These are phyloP conservation scores for Teratosphaeria pseudoeucalypti DNA, from an alignment of 2,329 filamentous ascomycete species.

Conservation along the genomic window DNA sequence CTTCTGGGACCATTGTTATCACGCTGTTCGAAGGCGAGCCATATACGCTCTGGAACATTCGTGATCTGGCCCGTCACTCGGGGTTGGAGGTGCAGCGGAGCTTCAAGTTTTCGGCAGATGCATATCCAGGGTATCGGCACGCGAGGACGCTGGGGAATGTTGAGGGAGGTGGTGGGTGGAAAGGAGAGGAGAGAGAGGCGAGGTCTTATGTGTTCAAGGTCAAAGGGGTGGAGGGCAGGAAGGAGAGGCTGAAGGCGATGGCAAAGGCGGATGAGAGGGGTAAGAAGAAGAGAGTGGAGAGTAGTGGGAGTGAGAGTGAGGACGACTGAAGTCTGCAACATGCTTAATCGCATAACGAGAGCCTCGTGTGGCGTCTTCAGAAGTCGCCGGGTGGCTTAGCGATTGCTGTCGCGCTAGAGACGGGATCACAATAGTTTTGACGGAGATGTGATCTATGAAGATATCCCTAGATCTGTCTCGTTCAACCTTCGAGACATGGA, in stretches of 20 bases:
- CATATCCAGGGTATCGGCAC: constrained; percentile 66
- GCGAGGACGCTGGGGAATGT: constrained; percentile 58
- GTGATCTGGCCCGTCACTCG: constrained; percentile 70
- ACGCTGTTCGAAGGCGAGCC: constrained; percentile 90
- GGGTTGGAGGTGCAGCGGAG: constrained; percentile 61
- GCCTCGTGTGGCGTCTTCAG: neutral
- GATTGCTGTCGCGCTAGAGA: neutral
- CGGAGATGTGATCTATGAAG: neutral
- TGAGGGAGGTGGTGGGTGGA: constrained; percentile 36
- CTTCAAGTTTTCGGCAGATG: constrained; percentile 55
- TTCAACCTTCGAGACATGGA: neutral
- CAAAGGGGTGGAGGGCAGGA: constrained; percentile 18
- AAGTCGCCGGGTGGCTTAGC: neutral
- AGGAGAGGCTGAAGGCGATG: constrained; percentile 2
- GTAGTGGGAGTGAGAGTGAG: constrained; percentile 13
- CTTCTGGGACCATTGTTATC: constrained; percentile 57
- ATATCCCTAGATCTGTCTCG: neutral
- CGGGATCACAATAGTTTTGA: neutral
- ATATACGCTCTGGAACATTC: constrained; percentile 91
- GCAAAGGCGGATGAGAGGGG: constrained; percentile 10
- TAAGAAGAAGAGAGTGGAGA: constrained; percentile 6
- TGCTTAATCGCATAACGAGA: neutral
- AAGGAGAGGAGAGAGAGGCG: constrained; percentile 37
- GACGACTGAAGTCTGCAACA: constrained; percentile 2
- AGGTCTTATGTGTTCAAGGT: constrained; percentile 38